phyloP scores from a whole-genome alignment of 1,284 basidiomycete species.

The Cryptococcus jaspeensis region DNA sequence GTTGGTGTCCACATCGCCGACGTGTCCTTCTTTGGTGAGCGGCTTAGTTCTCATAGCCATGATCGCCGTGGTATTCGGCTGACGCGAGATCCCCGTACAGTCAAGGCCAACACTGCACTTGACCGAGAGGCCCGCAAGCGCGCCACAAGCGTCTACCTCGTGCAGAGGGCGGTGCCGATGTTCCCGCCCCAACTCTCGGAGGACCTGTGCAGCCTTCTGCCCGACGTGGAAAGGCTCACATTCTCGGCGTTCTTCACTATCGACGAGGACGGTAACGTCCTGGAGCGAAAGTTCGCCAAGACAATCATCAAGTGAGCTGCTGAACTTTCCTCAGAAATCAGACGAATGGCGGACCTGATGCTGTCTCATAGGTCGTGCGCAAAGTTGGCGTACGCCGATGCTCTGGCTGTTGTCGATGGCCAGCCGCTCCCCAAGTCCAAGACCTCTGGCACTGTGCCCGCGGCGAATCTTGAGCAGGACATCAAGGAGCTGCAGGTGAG shows the following conservation, averaged over 20 bases:
- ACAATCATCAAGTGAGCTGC: conserved; percentile 76
- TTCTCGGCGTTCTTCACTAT: conserved; percentile 88
- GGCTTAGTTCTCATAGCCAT: background rate
- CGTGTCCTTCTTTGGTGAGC: conserved; percentile 77
- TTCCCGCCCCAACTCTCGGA: conserved; percentile 87
- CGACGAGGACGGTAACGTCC: conserved; percentile 73
- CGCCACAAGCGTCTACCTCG: conserved; percentile 93
- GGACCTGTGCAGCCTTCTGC: conserved; percentile 86
- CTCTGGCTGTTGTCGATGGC: conserved; percentile 78
- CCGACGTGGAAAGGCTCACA: conserved; percentile 81
- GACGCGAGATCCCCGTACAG: conserved; percentile 38
- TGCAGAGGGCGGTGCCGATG: conserved; percentile 95
- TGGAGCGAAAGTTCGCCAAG: conserved; percentile 89
- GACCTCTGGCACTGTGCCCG: conserved; percentile 61
- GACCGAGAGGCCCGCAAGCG: conserved; percentile 97
- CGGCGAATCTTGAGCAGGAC: conserved; percentile 67
- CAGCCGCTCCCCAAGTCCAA: conserved; percentile 59
- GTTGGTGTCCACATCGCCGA: conserved; percentile 95
- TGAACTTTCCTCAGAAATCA: background rate
- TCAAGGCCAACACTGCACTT: conserved; percentile 91
- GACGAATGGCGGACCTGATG: conserved; percentile 2
- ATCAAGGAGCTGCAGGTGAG: conserved; percentile 65
- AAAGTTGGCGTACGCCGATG: conserved; percentile 79
- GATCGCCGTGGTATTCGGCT: background rate
- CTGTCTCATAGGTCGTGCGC: conserved; percentile 66